Conservation (phyloP, 2,329 filamentous ascomycete genomes). For the Aureobasidium sp. region DNA sequence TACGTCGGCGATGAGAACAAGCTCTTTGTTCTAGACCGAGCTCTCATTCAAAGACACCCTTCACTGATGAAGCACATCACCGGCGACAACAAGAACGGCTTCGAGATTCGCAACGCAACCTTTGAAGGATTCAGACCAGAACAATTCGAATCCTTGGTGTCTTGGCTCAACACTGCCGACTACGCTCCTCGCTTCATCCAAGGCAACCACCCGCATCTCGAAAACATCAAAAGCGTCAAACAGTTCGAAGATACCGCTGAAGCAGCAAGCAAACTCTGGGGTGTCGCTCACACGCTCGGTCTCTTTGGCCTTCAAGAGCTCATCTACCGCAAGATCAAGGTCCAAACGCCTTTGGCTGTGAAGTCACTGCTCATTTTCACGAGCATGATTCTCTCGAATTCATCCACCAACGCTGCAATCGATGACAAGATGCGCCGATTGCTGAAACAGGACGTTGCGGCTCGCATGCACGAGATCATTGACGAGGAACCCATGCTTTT, state of each 20-base stretch:
- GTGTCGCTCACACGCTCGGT: neutral
- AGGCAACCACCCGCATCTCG: neutral
- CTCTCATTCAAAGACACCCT: neutral
- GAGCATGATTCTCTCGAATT: neutral
- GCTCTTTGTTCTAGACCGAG: neutral
- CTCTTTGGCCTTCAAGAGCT: neutral
- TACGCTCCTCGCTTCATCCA: slow-evolving; percentile 1
- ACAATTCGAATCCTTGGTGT: neutral
- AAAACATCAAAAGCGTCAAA: neutral
- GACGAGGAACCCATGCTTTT: neutral
- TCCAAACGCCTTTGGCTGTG: neutral
- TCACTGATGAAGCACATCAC: neutral
- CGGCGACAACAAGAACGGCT: neutral
- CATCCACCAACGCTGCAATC: neutral
- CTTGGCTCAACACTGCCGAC: neutral
- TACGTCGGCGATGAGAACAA: neutral
- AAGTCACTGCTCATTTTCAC: neutral
- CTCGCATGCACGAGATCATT: neutral
- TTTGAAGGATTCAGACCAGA: neutral
- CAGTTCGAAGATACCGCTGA: slow-evolving; percentile 8
- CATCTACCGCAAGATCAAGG: slow-evolving; percentile 9
- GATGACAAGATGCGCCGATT: slow-evolving; percentile 2
- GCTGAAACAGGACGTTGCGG: neutral
- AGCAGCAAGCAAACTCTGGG: neutral
- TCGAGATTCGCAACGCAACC: neutral